Base-by-base conservation (phyloP, 495 filamentous ascomycete genomes). In the Trichoderma orchidacearum region DNA sequence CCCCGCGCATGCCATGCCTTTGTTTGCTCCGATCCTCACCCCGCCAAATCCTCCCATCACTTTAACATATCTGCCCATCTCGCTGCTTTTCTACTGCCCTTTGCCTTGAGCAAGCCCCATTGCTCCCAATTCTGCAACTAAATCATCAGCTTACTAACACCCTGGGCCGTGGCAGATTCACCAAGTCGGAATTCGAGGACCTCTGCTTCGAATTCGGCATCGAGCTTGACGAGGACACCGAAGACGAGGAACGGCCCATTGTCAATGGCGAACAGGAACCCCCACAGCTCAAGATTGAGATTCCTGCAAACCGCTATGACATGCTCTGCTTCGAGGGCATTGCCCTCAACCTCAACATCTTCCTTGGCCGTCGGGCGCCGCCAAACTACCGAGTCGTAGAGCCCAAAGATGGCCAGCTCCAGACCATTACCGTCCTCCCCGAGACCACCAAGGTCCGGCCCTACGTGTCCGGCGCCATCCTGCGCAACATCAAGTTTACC, bases 121-220 rank as follows among this genome's bases (percentile, higher is more conserved):
- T n/a, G n/a, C n/a, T n/a, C n/a, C n/a, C n/a, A n/a, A n/a, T n/a
- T n/a, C n/a, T n/a, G n/a, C n/a, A n/a, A n/a, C n/a, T n/a, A n/a
- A n/a, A n/a, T n/a, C n/a, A n/a, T n/a, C n/a, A n/a, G n/a, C n/a
- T 11, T 15, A 53, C 51, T 28, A 53, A 30, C 51, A 53, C 12
- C 0, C 8, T 5, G 35, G 31, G 29, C 53, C 5, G 35, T 1
- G 21, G 4, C 60, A 91, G 87, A 28, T 95, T 90, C 68, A 96
- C 91, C 45, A 88, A 86, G 62, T 82, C 95, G 60, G 87, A 92
- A 66, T 97, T 99, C 68, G 92, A 98, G 66, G 85, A 95, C 65
- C 75, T 99, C 61, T 99, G 93, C 68, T 98, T 99, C 79, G 93
- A 99, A 62, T 99, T 95, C 68, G 93, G 90, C 56, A 95, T 98